Base-by-base conservation (phyloP, 805 yeast genomes). In the Schwanniomyces yamadae region DNA sequence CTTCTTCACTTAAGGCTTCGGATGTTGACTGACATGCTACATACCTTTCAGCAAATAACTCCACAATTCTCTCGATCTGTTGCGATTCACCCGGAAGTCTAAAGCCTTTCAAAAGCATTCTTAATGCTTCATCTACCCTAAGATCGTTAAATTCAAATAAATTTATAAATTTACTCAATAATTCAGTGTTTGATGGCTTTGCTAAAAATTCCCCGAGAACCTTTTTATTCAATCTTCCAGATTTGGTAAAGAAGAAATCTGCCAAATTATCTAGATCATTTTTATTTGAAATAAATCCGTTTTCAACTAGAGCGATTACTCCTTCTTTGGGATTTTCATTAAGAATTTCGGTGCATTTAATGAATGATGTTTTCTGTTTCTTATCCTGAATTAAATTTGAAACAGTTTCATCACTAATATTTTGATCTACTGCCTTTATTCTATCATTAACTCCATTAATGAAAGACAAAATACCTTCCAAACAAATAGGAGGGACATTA, bases 81-180 rank as follows among this genome's bases (percentile, higher is more conserved):
- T 89, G 98, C 0, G 97, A 84, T 62, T 93, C 99, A 41, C 99
- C 99, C 1, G 98, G 98, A 32, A 93, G 71, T 57, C 99, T 77
- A 55, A 93, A 91, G 14, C 84, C 77, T 38, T 85, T 84, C 46
- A 95, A 69, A 41, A 93, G 59, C 37, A 85, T 71, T 51, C 99
- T 75, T 34, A 93, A 67, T 0, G 96, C 96, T 59, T 91, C 97
- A 59, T 93, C 99, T 2, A 95, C 91, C 52, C 99, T 72, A 48
- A 84, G 66, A 13, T 77, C 83, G 23, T 70, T 66, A 55, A 90
- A 90, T 39, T 90, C 91, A 55, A 91, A 83, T 36, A 79, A 59
- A 1, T 68, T 66, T 45, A 91, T 75, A 53, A 88, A 93, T 31
- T 74, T 66, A 32, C 69, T 69, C 45, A 91, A 65, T 5, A 90